Evolutionary conservation across 257 asterid species (phyloP).

Genomic region (Solanum gracilifrons): DNA sequence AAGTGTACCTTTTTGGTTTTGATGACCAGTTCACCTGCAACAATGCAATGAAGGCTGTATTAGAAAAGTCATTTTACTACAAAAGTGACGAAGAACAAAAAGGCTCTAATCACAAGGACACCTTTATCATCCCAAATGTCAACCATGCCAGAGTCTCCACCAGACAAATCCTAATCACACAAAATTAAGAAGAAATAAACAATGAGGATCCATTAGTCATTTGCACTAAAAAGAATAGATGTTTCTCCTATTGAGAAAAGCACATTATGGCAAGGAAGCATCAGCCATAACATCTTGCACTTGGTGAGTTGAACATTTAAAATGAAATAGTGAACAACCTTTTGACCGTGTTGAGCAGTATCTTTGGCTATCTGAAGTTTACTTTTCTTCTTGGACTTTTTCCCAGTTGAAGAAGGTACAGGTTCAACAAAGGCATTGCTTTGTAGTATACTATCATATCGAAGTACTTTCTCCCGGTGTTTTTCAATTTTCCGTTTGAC

Average conservation of each 20-base stretch:
- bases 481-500: conserved; percentile 81
- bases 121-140: conserved; percentile 70
- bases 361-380: conserved; percentile 20
- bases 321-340: conserved; percentile 24
- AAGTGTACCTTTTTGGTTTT: conserved; percentile 45
- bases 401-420: conserved; percentile 61
- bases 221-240: background rate
- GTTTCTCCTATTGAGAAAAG: background rate
- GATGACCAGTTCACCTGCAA: conserved; percentile 39
- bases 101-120: conserved; percentile 2
- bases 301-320: background rate
- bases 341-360: conserved; percentile 14
- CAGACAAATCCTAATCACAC: conserved; percentile 30
- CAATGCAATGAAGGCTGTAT: background rate
- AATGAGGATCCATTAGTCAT: background rate
- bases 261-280: background rate
- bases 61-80: conserved; percentile 7
- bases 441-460: conserved; percentile 66
- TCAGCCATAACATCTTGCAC: background rate
- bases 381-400: conserved; percentile 38
- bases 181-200: background rate
- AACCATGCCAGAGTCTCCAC: conserved; percentile 26
- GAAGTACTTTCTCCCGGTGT: conserved; percentile 61
- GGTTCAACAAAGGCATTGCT: conserved; percentile 66
- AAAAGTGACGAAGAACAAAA: background rate